phyloP scores from a whole-genome alignment of 83 land plant genomes.

The Picea abies region DNA sequence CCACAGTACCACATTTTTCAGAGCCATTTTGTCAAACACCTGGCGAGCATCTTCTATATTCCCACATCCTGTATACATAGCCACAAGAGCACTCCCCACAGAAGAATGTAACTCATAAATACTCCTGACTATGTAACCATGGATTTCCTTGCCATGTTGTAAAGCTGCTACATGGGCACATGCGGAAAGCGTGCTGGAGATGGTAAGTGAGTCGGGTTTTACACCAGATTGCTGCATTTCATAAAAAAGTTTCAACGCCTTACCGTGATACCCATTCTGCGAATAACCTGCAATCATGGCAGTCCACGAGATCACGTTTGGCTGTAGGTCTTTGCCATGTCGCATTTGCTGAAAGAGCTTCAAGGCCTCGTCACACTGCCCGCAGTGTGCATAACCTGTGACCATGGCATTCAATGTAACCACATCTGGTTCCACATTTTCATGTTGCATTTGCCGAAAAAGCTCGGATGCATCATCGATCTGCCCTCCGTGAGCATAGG shows the following conservation, averaged over 20 bases:
- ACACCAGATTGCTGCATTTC: constrained; percentile 48
- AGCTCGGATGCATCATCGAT: constrained; percentile 34
- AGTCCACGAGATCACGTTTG: constrained; percentile 70
- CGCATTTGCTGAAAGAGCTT: constrained; percentile 41
- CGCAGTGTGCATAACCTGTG: constrained; percentile 35
- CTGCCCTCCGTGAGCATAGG: constrained; percentile 47
- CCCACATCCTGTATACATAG: constrained; percentile 61
- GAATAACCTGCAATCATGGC: constrained; percentile 67
- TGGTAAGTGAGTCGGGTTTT: constrained; percentile 42
- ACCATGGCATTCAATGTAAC: constrained; percentile 44
- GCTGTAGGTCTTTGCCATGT: constrained; percentile 31
- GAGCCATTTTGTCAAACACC: constrained; percentile 43
- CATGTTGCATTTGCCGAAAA: constrained; percentile 41
- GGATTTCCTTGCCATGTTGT: constrained; percentile 47
- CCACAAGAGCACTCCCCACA: constrained; percentile 65
- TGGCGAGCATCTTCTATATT: constrained; percentile 45
- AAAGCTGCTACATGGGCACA: constrained; percentile 44
- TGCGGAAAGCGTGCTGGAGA: constrained; percentile 60
- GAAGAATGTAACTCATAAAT: constrained; percentile 57
- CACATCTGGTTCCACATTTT: constrained; percentile 36
- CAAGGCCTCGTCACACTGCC: constrained; percentile 48
- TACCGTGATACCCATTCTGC: constrained; percentile 38
- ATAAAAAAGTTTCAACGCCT: constrained; percentile 40
- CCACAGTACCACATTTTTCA: constrained; percentile 59
- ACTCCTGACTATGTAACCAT: constrained; percentile 40